Evolutionary conservation across 1,284 basidiomycete species (phyloP), one percentile per base, ranked within the genome.

Genomic region (Afroboletus lepidellus): DNA sequence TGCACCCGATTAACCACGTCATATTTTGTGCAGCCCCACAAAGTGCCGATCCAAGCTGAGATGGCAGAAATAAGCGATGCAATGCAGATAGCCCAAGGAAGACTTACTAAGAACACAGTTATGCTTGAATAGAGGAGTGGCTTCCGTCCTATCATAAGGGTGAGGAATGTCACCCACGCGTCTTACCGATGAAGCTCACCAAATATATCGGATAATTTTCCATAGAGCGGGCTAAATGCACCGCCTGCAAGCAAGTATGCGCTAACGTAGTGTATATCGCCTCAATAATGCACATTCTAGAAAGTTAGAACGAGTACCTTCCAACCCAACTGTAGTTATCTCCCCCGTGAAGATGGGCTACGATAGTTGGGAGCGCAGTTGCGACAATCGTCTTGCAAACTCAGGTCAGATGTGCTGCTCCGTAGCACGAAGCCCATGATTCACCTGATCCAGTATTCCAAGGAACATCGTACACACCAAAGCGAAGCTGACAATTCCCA

Each of bases 11-110:
- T 11, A 94, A 72, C 90, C 75, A 86, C 4, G 75, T 78, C 80
- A 92, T 88, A 56, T 63, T 84, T 64, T 94, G 85, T 0, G 92
- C 90, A 3, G 88, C 85, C 8, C 90, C 92, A 61, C 89, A 93
- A 45, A 94, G 68, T 0, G 87, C 89, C 2, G 88, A 91, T 13
- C 90, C 91, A 54, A 92, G 12, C 46, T 34, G 9, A 18, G 11
- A 7, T 11, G 11, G 16, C 6, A 13, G 8, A 23, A 15, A 38
- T 41, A n/a, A 41, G 41, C 87, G 89, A 6, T 20, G n/a, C 8
- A 11, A n/a, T 3, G 1, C 1, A 9, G 13, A 41, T 89, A 41
- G 12, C 20, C 29, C 27, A 30, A 33, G 43, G 44, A 23, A n/a
- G 24, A 24, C 74, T 42, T 55, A 88, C 84, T 64, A 94, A 70